A percentile compares a stretch with the other conserved stretches of the same genome.
Evolutionary conservation across 345 rosid species (phyloP).

Genomic region (Salix dunnii): DNA sequence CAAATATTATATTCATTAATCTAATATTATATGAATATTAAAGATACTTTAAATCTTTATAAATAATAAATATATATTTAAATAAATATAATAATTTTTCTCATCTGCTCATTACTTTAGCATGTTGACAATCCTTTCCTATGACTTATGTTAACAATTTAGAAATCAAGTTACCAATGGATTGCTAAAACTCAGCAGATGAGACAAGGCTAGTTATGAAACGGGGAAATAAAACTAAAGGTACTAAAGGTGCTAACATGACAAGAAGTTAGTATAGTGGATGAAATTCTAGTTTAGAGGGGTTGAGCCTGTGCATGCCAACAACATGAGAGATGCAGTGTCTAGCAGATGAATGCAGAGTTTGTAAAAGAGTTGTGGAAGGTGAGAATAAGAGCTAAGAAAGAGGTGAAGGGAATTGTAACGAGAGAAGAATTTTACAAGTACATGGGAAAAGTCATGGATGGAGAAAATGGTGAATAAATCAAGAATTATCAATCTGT

Average conservation of each 20-base stretch:
- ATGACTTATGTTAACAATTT: constrained; percentile 35
- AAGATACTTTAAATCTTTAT: too few species aligned
- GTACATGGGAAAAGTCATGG: constrained; percentile 36
- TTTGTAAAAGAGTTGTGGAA: constrained; percentile 42
- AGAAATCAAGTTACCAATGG: constrained; percentile 22
- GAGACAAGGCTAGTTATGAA: constrained; percentile 32
- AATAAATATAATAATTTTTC: too few species aligned
- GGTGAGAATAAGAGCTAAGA: constrained; percentile 38
- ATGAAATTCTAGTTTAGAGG: constrained; percentile 52
- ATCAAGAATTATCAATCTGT: constrained; percentile 7
- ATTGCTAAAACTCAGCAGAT: constrained; percentile 16
- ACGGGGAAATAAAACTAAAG: constrained; percentile 58
- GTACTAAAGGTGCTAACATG: constrained; percentile 46
- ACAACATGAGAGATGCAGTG: constrained; percentile 39
- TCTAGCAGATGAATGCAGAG: constrained; percentile 48
- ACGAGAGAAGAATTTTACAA: constrained; percentile 28
- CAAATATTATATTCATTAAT: too few species aligned
- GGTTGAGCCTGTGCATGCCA: constrained; percentile 41
- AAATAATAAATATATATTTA: too few species aligned
- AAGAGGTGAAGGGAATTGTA: constrained; percentile 27
- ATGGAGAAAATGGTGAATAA: constrained; percentile 34
- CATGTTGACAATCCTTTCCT: constrained; percentile 19
- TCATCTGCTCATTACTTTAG: too few species aligned
- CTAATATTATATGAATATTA: too few species aligned
- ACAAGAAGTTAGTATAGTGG: constrained; percentile 39